Evolutionary conservation across 2,329 filamentous ascomycete genomes (phyloP).

Genomic region (Aspergillus fructus): DNA sequence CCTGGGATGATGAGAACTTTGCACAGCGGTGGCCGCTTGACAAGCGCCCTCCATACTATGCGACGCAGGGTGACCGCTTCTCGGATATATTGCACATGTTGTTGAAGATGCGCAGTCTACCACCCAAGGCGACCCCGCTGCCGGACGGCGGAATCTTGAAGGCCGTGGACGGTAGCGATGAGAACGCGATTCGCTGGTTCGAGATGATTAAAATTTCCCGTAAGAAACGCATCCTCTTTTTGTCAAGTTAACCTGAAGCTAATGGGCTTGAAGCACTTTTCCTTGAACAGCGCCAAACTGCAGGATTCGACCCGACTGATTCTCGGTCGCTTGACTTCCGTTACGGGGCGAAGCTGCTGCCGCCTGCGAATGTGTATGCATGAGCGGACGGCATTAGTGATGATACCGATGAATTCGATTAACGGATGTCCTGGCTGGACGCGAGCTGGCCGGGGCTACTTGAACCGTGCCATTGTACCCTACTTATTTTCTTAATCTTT

Average conservation of each 20-base stretch:
- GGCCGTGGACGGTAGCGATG: conserved; percentile 39
- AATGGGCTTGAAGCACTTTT: conserved; percentile 29
- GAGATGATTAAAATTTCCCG: conserved; percentile 41
- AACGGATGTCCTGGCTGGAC: not conserved
- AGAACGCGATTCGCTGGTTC: conserved; percentile 42
- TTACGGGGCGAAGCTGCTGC: conserved; percentile 37
- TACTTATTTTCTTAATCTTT: not conserved
- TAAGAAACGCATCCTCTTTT: conserved; percentile 26
- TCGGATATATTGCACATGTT: conserved; percentile 58
- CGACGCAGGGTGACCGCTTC: conserved; percentile 58
- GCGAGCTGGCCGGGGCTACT: not conserved
- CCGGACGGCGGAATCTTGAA: conserved; percentile 40
- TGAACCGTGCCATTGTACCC: not conserved
- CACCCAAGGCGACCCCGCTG: conserved; percentile 40
- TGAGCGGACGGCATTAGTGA: conserved; percentile 11
- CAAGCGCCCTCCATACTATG: conserved; percentile 52
- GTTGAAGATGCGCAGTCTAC: conserved; percentile 56
- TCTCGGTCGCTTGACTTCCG: conserved; percentile 44
- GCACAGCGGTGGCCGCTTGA: conserved; percentile 54
- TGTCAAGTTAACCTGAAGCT: not conserved
- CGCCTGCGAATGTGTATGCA: conserved; percentile 25
- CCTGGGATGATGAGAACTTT: conserved; percentile 48
- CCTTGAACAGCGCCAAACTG: conserved; percentile 38
- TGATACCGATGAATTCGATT: conserved; percentile 11
- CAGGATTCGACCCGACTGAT: conserved; percentile 39